Evolutionary conservation across 768 basidiomycete species (phyloP).

Genomic region (Tubosaeta brunneosetosa): DNA sequence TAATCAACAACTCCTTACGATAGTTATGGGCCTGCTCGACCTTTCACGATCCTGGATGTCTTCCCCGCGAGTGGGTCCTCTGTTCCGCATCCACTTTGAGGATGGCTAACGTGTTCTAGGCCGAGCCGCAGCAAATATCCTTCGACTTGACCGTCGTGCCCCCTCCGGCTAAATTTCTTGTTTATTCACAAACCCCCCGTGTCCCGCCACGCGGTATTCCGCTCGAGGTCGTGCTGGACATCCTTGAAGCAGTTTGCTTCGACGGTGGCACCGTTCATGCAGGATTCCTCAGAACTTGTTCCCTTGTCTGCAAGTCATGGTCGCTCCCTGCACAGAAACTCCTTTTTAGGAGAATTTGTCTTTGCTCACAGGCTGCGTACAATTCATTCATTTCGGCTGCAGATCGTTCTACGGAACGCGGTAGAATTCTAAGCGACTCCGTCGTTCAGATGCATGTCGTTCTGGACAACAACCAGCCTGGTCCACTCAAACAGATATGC

Average conservation of each 20-base stretch:
- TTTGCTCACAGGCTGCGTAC: conserved; percentile 51
- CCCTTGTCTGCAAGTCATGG: conserved; percentile 68
- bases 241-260: conserved; percentile 55
- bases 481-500: conserved; percentile 47
- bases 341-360: conserved; percentile 53
- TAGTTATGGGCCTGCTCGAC: conserved; percentile 25
- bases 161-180: conserved; percentile 18
- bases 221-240: conserved; percentile 56
- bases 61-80: conserved; percentile 22
- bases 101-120: conserved; percentile 19
- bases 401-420: conserved; percentile 42
- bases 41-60: conserved; percentile 18
- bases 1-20: conserved; percentile 21
- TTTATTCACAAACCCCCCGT: conserved; percentile 14
- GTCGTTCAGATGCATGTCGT: conserved; percentile 52
- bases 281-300: conserved; percentile 46
- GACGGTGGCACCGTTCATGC: conserved; percentile 35
- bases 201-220: conserved; percentile 41
- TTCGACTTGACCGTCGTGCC: conserved; percentile 34
- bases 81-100: background rate
- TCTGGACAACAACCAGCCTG: conserved; percentile 67
- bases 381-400: conserved; percentile 51
- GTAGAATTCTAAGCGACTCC: conserved; percentile 47
- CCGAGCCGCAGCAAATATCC: conserved; percentile 35
- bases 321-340: conserved; percentile 58